A percentile compares a stretch with the other conserved stretches of the same genome.
Conservation (phyloP, 1,284 basidiomycete species). For the Pholiota adiposa region DNA sequence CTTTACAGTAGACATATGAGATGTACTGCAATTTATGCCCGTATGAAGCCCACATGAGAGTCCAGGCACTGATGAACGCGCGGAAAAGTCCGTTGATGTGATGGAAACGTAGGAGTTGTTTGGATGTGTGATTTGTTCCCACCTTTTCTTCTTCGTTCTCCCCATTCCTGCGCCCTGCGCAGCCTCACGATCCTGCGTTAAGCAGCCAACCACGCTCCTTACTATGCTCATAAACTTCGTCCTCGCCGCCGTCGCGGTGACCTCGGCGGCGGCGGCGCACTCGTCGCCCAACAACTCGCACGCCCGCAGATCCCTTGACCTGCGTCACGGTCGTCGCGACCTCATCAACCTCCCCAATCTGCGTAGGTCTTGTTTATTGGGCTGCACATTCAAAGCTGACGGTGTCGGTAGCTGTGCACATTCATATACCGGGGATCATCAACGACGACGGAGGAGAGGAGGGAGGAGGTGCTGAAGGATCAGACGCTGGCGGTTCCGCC, state of each 20-base stretch:
- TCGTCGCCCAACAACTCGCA: conserved; percentile 41
- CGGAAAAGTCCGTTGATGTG: conserved; percentile 1
- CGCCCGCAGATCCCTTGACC: conserved; percentile 41
- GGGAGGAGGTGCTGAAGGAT: too few relatives aligned
- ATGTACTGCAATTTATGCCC: background rate
- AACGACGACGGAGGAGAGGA: too few relatives aligned
- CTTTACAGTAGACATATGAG: background rate
- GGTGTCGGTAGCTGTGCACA: too few relatives aligned
- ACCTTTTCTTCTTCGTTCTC: conserved; percentile 7
- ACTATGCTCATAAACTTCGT: conserved; percentile 11
- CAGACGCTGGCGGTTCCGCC: background rate
- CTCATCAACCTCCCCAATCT: background rate
- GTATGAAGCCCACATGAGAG: background rate
- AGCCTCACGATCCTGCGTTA: background rate
- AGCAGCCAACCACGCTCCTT: conserved; percentile 16
- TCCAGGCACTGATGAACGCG: conserved; percentile 8
- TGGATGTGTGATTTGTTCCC: background rate
- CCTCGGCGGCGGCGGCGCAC: conserved; percentile 38
- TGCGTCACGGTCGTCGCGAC: conserved; percentile 6
- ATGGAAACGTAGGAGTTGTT: background rate
- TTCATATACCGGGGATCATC: background rate
- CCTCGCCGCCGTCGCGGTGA: conserved; percentile 29
- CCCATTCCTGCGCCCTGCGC: conserved; percentile 7
- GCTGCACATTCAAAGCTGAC: background rate
- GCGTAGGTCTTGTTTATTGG: background rate